Base-by-base conservation (phyloP, 2,329 filamentous ascomycete genomes). In the Balansia obtecta region DNA sequence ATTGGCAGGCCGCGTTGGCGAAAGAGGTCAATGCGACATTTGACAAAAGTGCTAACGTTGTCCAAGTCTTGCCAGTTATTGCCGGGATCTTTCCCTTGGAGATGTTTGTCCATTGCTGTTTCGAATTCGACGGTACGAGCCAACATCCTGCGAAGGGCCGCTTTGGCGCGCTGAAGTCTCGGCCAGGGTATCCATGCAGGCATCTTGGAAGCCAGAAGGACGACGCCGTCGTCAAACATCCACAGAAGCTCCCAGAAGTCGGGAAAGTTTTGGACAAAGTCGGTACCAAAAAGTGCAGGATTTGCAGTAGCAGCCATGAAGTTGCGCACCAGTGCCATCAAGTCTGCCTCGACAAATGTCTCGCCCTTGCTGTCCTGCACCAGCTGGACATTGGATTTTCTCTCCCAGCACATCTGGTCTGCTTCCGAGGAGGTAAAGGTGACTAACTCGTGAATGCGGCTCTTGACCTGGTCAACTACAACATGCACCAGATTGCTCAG, bases 231-330 rank as follows among this genome's bases (percentile, higher is more conserved):
- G 49, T 70, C 66, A 40, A 68, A 66, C 9, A 55, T 52, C 68
- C 68, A 71, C 38, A 71, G 53, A 12, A 62, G 55, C 34, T 64
- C 54, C 60, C 65, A 68, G 18, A 70, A 62, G 0, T 68, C 63
- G 2, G 65, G 62, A 13, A 66, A 70, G 54, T 71, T 68, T 30
- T 69, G 61, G 43, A 68, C 60, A 56, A 71, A 68, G 51, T 71
- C 65, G 3, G 63, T 65, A n/a, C 69, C 69, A 45, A 69, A 64
- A 5, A 71, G 57, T 2, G 65, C 60, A 3, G 59, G 54, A 12
- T 61, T 68, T 9, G 65, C 61, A 2, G 66, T 63, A 18, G 57
- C 59, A 27, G 65, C 64, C 9, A 68, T 58, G 51, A 68, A 70
- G 51, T 64, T 64, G 13, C 61, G 65, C 3, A 63, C 56, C 32